These are phyloP conservation scores for Triangularia setosa DNA, from an alignment of 2,329 filamentous ascomycete genomes.

Conservation along the genomic window DNA sequence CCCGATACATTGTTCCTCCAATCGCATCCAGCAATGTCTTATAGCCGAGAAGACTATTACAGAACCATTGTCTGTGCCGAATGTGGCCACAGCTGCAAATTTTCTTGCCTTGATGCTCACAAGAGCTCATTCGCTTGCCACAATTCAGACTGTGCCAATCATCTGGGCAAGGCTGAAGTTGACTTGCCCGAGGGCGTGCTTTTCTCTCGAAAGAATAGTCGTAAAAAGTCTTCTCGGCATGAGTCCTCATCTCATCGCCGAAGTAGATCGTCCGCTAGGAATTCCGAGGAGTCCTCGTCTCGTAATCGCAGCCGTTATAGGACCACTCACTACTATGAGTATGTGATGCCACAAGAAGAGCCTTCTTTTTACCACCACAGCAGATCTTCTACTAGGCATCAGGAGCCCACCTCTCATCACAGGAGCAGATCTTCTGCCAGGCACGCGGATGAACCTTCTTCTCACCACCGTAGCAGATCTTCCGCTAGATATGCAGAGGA, in stretches of 20 bases:
- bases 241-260: not conserved
- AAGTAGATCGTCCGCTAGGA: not conserved
- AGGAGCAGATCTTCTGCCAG: not conserved
- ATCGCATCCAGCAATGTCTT: not conserved
- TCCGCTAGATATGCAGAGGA: not conserved
- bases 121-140: slow-evolving; percentile 4
- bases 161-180: not conserved
- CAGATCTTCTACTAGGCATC: too few relatives aligned
- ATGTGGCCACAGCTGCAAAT: not conserved
- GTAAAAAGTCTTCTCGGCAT: not conserved
- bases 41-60: not conserved
- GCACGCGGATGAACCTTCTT: too few relatives aligned
- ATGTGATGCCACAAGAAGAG: not conserved
- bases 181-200: not conserved
- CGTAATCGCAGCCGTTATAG: not conserved
- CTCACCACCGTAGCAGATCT: not conserved
- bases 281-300: not conserved
- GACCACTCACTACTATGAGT: not conserved
- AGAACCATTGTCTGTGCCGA: not conserved
- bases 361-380: not conserved
- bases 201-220: not conserved
- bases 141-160: not conserved
- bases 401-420: not conserved
- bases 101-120: not conserved
- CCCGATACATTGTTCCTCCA: not conserved